phyloP scores from a whole-genome alignment of 352 stramenopile genomes.

The Pythium biforme region DNA sequence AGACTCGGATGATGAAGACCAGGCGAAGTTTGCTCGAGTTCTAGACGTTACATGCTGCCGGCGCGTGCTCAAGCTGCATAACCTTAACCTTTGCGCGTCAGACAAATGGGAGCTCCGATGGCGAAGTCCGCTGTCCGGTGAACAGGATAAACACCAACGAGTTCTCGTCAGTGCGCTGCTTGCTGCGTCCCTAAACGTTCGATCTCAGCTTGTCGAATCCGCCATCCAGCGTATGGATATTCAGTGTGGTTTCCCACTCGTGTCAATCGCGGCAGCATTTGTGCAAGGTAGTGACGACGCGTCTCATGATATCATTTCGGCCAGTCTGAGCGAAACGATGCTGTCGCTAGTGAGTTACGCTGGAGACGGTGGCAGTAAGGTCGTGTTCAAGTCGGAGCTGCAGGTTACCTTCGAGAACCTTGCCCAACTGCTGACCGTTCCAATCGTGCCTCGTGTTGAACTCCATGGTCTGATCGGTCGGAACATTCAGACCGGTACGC shows the following conservation, averaged over 20 bases:
- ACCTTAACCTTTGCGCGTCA: conserved; percentile 32
- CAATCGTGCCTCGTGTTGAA: conserved; percentile 52
- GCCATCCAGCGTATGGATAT: conserved; percentile 43
- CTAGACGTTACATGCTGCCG: conserved; percentile 24
- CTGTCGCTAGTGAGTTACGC: conserved; percentile 34
- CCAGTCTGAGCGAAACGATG: conserved; percentile 43
- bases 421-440: conserved; percentile 64
- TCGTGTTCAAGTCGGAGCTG: conserved; percentile 41
- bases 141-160: conserved; percentile 64
- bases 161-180: conserved; percentile 68
- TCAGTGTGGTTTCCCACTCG: conserved; percentile 15
- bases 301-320: conserved; percentile 58
- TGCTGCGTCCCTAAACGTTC: conserved; percentile 62
- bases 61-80: conserved; percentile 35
- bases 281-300: conserved; percentile 31
- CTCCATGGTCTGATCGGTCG: conserved; percentile 43
- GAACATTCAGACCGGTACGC: conserved; percentile 28
- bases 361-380: conserved; percentile 24
- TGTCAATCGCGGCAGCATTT: conserved; percentile 12
- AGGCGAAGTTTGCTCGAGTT: conserved; percentile 29
- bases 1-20: conserved; percentile 44
- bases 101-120: conserved; percentile 82
- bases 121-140: conserved; percentile 57
- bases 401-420: conserved; percentile 75
- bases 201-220: conserved; percentile 39